A percentile compares a stretch with the other conserved stretches of the same genome.
phyloP scores from a whole-genome alignment of 345 rosid genomes.

The Aegle marmelos region DNA sequence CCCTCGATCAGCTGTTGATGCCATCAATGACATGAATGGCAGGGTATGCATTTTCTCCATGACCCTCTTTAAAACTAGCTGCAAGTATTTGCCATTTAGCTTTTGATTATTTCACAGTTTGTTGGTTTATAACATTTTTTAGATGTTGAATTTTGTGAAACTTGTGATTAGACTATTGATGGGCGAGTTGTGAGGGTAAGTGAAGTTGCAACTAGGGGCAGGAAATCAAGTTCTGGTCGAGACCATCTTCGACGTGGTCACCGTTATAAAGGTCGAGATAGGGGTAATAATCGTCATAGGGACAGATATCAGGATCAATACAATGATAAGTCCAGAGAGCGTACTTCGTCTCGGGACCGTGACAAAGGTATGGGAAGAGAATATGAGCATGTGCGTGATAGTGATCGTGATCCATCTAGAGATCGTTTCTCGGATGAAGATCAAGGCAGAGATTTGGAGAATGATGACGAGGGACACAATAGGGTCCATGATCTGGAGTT shows the following conservation, averaged over 20 bases:
- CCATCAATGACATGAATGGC: conserved; percentile 85
- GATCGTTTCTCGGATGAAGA: conserved; percentile 46
- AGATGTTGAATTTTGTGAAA: conserved; percentile 18
- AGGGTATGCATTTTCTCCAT: conserved; percentile 50
- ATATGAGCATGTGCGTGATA: conserved; percentile 34
- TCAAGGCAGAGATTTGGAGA: conserved; percentile 41
- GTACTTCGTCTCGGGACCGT: conserved; percentile 45
- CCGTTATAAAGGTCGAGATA: conserved; percentile 42
- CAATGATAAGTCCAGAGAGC: conserved; percentile 60
- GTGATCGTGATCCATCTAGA: conserved; percentile 44
- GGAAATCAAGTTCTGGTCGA: conserved; percentile 44
- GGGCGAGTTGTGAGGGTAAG: conserved; percentile 79
- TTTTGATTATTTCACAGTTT: background rate
- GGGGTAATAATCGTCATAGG: conserved; percentile 44
- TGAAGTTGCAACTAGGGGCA: conserved; percentile 68
- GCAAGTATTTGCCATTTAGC: background rate
- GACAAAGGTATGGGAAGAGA: conserved; percentile 47
- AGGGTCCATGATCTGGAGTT: conserved; percentile 24
- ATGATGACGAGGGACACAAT: conserved; percentile 34
- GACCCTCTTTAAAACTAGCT: background rate
- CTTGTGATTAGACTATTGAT: conserved; percentile 54
- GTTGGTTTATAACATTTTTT: conserved; percentile 14
- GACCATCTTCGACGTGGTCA: conserved; percentile 40
- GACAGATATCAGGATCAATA: conserved; percentile 35
- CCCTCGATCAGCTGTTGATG: conserved; percentile 75